Percentiles rank a stretch among this genome's conserved stretches.
phyloP scores from a whole-genome alignment of 208 protist species.

The Leptomonas pyrrhocoris region DNA sequence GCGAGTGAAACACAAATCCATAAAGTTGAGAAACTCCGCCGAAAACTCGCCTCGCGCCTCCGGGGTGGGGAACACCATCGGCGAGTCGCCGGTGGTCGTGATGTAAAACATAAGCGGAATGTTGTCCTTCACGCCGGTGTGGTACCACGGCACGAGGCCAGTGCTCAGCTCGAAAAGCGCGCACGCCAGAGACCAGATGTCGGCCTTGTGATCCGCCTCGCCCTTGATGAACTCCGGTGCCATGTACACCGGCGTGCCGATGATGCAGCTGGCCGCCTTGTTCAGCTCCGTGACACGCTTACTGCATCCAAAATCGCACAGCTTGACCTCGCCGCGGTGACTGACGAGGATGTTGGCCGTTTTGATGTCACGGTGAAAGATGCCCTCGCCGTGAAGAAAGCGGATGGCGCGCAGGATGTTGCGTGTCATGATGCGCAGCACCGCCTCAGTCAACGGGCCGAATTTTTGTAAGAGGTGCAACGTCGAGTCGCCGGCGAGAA shows the following conservation, averaged over 20 bases:
- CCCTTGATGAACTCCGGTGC: slow-evolving; percentile 90
- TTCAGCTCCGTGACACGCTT: slow-evolving; percentile 88
- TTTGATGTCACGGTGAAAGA: slow-evolving; percentile 93
- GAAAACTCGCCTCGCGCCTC: slow-evolving; percentile 67
- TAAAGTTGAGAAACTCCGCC: slow-evolving; percentile 81
- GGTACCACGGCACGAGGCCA: slow-evolving; percentile 82
- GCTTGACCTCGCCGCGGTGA: slow-evolving; percentile 83
- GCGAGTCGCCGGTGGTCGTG: slow-evolving; percentile 80
- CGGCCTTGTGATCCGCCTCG: slow-evolving; percentile 77
- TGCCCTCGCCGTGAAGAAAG: slow-evolving; percentile 90
- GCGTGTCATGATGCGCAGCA: slow-evolving; percentile 75
- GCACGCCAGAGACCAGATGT: slow-evolving; percentile 91
- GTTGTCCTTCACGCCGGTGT: slow-evolving; percentile 79
- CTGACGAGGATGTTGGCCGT: slow-evolving; percentile 91
- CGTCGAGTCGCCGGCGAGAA: slow-evolving; percentile 87
- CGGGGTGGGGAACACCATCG: slow-evolving; percentile 58
- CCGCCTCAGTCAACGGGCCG: slow-evolving; percentile 79
- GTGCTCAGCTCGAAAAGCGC: slow-evolving; percentile 90
- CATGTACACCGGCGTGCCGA: slow-evolving; percentile 92
- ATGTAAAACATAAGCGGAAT: slow-evolving; percentile 91
- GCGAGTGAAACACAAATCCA: slow-evolving; percentile 87
- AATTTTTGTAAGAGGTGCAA: slow-evolving; percentile 77
- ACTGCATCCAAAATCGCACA: slow-evolving; percentile 92
- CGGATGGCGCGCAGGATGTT: slow-evolving; percentile 75
- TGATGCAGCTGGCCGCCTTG: slow-evolving; percentile 82